Percentiles rank a stretch among this genome's conserved stretches.
These are phyloP conservation scores for Lippia alba DNA, from an alignment of 305 asterid genomes.

Conservation along the genomic window DNA sequence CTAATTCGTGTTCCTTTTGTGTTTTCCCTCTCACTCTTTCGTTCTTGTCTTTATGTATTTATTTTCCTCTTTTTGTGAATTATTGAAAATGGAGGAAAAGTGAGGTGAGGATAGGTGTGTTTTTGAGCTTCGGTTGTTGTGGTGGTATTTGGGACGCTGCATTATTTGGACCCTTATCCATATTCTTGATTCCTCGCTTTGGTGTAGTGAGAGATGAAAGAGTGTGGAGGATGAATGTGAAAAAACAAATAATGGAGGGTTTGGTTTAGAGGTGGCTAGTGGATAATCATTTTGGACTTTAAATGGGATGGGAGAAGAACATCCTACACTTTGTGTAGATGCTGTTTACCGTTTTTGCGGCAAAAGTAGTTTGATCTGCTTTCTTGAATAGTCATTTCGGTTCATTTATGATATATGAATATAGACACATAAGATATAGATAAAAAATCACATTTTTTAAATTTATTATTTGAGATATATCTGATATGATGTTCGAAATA, in stretches of 20 bases:
- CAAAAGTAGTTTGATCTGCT: neutral
- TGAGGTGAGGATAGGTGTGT: neutral
- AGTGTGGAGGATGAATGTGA: neutral
- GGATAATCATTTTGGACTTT: neutral
- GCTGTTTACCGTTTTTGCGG: neutral
- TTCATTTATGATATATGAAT: no score
- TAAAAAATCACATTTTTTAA: no score
- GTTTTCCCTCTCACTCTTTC: neutral
- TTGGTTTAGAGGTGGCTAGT: neutral
- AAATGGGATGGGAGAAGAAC: neutral
- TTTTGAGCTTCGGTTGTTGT: neutral
- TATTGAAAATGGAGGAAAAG: neutral
- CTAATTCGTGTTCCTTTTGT: conserved; percentile 14
- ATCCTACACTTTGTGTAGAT: neutral
- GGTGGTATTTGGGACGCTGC: neutral
- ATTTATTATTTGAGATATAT: no score
- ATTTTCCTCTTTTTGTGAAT: neutral
- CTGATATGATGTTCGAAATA: no score
- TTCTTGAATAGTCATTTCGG: neutral
- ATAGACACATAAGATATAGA: no score
- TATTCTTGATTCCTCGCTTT: conserved; percentile 4
- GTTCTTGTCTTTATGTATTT: neutral
- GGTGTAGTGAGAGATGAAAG: neutral
- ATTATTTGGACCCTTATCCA: conserved; percentile 27
- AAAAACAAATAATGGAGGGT: neutral